A percentile compares a stretch with the other conserved stretches of the same genome.
phyloP scores from a whole-genome alignment of 495 filamentous ascomycete genomes.

The Cudoniella acicularis region DNA sequence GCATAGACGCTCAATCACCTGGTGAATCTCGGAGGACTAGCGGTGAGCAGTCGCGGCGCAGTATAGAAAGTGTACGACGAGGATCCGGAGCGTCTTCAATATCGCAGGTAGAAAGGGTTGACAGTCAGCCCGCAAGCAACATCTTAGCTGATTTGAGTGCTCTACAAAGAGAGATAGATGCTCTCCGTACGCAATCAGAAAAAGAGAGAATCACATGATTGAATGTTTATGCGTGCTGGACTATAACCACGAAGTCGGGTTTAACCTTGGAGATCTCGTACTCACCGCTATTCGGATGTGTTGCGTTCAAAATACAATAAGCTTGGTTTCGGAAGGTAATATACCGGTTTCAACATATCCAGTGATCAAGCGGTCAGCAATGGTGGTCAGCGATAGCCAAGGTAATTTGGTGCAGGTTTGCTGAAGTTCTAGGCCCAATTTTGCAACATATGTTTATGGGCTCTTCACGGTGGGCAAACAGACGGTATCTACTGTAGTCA shows the following conservation, averaged over 20 bases:
- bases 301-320: neutral
- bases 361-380: neutral
- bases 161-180: constrained; percentile 28
- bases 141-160: constrained; percentile 25
- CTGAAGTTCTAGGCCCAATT: neutral
- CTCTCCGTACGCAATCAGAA: constrained; percentile 15
- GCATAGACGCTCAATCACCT: constrained; percentile 13
- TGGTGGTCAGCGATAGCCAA: constrained; percentile 3
- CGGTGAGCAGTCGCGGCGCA: constrained; percentile 18
- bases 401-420: neutral
- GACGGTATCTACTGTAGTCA: neutral
- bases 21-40: constrained; percentile 12
- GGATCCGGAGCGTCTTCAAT: constrained; percentile 18
- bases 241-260: neutral
- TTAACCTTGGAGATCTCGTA: neutral
- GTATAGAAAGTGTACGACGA: constrained; percentile 11
- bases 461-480: too few species aligned
- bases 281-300: constrained; percentile 9
- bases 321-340: neutral
- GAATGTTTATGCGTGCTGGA: neutral
- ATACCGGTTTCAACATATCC: constrained; percentile 5
- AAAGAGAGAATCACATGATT: constrained; percentile 21
- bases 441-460: neutral
- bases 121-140: constrained; percentile 5
- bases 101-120: constrained; percentile 4